These are phyloP conservation scores for Piper betle DNA, from an alignment of 164 flowering plant genomes.

Conservation along the genomic window DNA sequence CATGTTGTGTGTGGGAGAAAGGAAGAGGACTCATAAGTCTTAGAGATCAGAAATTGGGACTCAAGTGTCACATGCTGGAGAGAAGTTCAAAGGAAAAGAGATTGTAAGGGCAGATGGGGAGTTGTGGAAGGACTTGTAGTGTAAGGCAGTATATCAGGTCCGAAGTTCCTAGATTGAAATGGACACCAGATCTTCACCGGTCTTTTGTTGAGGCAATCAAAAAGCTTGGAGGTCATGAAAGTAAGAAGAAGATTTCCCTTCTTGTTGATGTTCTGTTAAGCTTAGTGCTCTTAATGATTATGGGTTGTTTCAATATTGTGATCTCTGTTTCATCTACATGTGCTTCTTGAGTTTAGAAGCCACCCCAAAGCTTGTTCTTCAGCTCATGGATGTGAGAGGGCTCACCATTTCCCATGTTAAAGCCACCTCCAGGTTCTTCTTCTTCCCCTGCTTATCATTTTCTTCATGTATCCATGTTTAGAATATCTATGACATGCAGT, in stretches of 20 bases:
- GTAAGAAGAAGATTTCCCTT: conserved; percentile 22
- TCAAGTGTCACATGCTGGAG: not conserved
- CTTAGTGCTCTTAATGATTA: not conserved
- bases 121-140: conserved; percentile 54
- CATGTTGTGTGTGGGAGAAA: not conserved
- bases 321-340: not conserved
- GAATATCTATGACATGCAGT: not conserved
- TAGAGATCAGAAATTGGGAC: not conserved
- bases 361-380: conserved; percentile 81
- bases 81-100: not conserved
- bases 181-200: conserved; percentile 88
- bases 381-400: conserved; percentile 78
- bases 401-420: conserved; percentile 82
- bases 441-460: not conserved
- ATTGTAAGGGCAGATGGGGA: conserved; percentile 24
- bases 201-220: conserved; percentile 73
- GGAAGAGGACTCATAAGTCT: conserved; percentile 2
- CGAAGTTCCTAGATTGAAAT: conserved; percentile 64
- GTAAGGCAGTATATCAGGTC: conserved; percentile 77
- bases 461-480: not conserved
- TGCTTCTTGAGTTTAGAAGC: conserved; percentile 37
- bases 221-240: conserved; percentile 86
- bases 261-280: not conserved
- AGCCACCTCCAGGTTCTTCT: conserved; percentile 78
- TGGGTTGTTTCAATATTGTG: not conserved